phyloP scores from a whole-genome alignment of 2,329 filamentous ascomycete genomes.

The Penicillium digitatum region DNA sequence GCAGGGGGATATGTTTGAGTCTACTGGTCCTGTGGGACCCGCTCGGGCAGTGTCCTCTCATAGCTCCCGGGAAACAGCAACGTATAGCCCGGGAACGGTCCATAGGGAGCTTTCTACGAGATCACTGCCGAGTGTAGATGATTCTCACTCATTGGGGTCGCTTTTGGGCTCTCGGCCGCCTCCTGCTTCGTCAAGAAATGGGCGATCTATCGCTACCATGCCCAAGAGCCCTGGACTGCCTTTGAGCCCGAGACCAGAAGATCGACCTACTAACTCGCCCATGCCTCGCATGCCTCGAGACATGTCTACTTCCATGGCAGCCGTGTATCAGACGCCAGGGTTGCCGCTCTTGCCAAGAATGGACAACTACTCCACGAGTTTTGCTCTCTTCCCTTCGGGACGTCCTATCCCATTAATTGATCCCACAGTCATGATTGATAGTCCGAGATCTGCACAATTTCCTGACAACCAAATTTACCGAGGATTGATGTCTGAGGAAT shows the following conservation, averaged over 20 bases:
- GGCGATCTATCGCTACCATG: conserved; percentile 44
- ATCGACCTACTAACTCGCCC: conserved; percentile 58
- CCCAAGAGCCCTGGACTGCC: conserved; percentile 62
- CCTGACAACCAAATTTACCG: conserved; percentile 59
- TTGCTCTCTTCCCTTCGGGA: conserved; percentile 55
- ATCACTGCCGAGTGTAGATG: conserved; percentile 24
- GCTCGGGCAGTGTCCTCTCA: conserved; percentile 4
- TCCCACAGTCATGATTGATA: conserved; percentile 34
- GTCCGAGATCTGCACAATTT: conserved; percentile 26
- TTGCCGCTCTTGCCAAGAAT: conserved; percentile 67
- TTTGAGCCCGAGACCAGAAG: conserved; percentile 57
- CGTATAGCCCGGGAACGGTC: conserved; percentile 36
- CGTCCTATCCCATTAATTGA: conserved; percentile 37
- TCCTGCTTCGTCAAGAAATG: conserved; percentile 27
- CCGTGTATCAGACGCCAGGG: conserved; percentile 50
- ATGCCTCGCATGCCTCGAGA: conserved; percentile 56
- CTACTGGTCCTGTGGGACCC: background rate
- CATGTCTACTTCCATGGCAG: conserved; percentile 50
- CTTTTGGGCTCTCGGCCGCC: conserved; percentile 29
- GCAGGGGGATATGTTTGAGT: conserved; percentile 59
- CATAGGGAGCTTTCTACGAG: conserved; percentile 52
- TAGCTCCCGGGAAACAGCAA: conserved; percentile 9
- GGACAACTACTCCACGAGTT: conserved; percentile 67
- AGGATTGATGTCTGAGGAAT: conserved; percentile 78
- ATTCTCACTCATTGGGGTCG: conserved; percentile 30